Conservation (phyloP, 306 rosid genomes). For the Clitoria ternatea region DNA sequence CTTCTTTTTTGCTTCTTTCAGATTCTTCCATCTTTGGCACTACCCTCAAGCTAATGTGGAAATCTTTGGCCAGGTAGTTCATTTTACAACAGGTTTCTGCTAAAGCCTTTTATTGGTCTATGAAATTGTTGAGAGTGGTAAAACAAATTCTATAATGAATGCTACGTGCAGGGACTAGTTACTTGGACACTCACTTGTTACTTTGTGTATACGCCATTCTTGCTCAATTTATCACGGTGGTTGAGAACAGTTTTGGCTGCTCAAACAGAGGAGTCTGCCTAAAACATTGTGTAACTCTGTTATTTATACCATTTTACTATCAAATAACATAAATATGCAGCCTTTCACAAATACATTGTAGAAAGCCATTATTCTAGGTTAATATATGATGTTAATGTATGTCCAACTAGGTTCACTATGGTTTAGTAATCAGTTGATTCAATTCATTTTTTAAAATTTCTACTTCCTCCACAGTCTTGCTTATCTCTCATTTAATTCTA, state of each 20-base stretch:
- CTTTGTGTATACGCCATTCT: constrained; percentile 42
- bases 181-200: constrained; percentile 53
- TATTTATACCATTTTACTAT: background rate
- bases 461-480: too few species aligned
- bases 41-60: constrained; percentile 40
- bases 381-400: background rate
- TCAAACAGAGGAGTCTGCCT: constrained; percentile 26
- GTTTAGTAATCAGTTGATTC: too few species aligned
- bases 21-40: constrained; percentile 42
- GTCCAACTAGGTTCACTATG: background rate
- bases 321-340: background rate
- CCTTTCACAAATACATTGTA: background rate
- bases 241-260: constrained; percentile 28
- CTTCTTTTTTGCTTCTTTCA: constrained; percentile 24
- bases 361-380: too few species aligned
- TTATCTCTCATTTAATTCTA: too few species aligned
- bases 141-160: background rate
- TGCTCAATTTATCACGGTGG: constrained; percentile 46
- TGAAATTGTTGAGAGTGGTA: background rate
- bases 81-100: background rate
- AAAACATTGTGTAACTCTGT: background rate
- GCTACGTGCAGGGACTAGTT: constrained; percentile 35
- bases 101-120: background rate
- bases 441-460: too few species aligned
- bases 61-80: constrained; percentile 42